phyloP scores from a whole-genome alignment of 768 basidiomycete genomes.

The Filobasidium floriforme region DNA sequence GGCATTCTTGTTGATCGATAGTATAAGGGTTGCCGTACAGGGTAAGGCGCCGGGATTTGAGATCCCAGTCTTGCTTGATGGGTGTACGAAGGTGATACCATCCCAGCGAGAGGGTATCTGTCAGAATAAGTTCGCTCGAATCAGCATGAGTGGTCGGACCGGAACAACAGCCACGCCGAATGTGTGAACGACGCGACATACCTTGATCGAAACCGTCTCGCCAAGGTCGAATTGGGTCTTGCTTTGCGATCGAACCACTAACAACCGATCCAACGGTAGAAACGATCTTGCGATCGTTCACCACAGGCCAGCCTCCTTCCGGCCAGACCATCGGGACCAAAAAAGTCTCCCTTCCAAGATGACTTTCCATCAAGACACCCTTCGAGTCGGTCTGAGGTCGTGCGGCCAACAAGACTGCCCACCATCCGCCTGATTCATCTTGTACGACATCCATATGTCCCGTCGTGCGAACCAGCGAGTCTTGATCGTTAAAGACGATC shows the following conservation, averaged over 20 bases:
- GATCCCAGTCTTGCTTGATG: slow-evolving; percentile 10
- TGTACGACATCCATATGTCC: slow-evolving; percentile 48
- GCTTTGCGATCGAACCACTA: neutral
- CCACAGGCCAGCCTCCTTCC: slow-evolving; percentile 27
- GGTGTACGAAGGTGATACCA: slow-evolving; percentile 31
- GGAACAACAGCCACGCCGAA: neutral
- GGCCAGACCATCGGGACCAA: slow-evolving; percentile 31
- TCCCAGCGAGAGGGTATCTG: slow-evolving; percentile 18
- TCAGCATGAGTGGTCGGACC: neutral
- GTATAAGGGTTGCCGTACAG: slow-evolving; percentile 19
- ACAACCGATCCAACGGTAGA: neutral
- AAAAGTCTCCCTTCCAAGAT: slow-evolving; percentile 47
- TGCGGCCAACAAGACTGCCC: slow-evolving; percentile 34
- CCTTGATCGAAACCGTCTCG: slow-evolving; percentile 11
- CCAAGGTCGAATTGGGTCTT: neutral
- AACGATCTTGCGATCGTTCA: slow-evolving; percentile 23
- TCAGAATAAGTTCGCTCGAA: too few relatives aligned
- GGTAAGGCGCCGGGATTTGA: slow-evolving; percentile 14
- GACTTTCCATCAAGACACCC: slow-evolving; percentile 19
- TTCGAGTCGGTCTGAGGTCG: slow-evolving; percentile 4
- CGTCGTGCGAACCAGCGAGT: slow-evolving; percentile 46
- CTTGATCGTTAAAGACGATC: slow-evolving; percentile 25
- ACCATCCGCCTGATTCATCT: slow-evolving; percentile 43
- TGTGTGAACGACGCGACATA: neutral
- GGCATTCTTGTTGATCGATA: slow-evolving; percentile 15